Evolutionary conservation across 2,329 filamentous ascomycete genomes (phyloP).

Genomic region (Colletotrichum sp.): DNA sequence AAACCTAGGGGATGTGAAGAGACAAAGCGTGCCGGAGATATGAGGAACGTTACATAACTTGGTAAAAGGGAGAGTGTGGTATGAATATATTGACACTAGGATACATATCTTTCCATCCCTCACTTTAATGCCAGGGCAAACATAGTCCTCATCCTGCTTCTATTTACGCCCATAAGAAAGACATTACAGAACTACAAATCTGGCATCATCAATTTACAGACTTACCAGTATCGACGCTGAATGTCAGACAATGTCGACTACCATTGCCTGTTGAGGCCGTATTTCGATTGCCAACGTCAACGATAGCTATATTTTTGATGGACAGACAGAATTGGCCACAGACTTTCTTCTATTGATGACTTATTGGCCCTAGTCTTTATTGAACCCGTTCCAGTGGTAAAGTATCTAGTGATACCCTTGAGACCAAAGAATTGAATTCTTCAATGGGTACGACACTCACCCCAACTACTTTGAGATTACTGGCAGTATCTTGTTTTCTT

Average conservation of each 20-base stretch:
- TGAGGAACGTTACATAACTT: not conserved
- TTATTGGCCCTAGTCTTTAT: too few relatives aligned
- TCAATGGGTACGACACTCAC: not conserved
- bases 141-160: not conserved
- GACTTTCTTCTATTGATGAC: not conserved
- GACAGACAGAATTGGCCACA: not conserved
- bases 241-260: too few relatives aligned
- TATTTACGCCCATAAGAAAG: rapidly evolving
- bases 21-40: not conserved
- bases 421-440: too few relatives aligned
- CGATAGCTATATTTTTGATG: not conserved
- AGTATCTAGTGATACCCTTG: too few relatives aligned
- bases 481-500: not conserved
- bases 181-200: not conserved
- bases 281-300: not conserved
- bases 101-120: not conserved
- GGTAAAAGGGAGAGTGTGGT: not conserved
- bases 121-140: not conserved
- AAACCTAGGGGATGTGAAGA: not conserved
- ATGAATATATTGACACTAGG: not conserved
- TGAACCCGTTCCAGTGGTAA: too few relatives aligned
- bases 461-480: too few relatives aligned
- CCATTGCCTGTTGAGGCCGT: not conserved
- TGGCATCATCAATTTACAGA: too few relatives aligned
- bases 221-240: too few relatives aligned